These are phyloP conservation scores for Hanseniaspora uvarum DNA, from an alignment of 1,139 yeast genomes.

Conservation along the genomic window DNA sequence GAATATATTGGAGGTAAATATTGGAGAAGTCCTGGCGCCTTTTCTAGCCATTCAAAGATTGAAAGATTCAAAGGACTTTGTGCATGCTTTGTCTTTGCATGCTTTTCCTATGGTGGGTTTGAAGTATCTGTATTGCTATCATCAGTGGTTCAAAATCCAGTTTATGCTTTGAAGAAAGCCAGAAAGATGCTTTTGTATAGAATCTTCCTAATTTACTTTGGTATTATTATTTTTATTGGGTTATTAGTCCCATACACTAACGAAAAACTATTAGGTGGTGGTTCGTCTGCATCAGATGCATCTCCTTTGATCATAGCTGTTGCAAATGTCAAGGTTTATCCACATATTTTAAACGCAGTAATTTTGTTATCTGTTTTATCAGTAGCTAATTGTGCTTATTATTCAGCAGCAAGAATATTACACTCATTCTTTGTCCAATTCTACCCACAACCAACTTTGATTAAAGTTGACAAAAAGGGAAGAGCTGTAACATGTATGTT, in stretches of 20 bases:
- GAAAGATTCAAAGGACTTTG: conserved; percentile 61
- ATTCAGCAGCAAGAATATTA: conserved; percentile 37
- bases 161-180: conserved; percentile 49
- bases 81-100: conserved; percentile 67
- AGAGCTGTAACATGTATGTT: conserved; percentile 48
- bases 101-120: conserved; percentile 73
- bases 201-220: conserved; percentile 48
- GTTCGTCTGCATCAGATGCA: conserved; percentile 38
- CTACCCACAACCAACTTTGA: conserved; percentile 3
- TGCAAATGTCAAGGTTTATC: conserved; percentile 52
- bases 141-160: conserved; percentile 76
- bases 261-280: conserved; percentile 39
- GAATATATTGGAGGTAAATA: conserved; percentile 51
- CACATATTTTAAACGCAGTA: conserved; percentile 41
- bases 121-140: conserved; percentile 71
- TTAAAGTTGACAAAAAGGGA: conserved; percentile 51
- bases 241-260: conserved; percentile 51
- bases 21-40: conserved; percentile 54
- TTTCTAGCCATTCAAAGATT: conserved; percentile 36
- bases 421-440: conserved; percentile 43
- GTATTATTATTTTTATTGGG: conserved; percentile 51
- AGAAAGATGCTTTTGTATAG: conserved; percentile 41
- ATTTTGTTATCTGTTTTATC: conserved; percentile 42
- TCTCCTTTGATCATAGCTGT: conserved; percentile 70
- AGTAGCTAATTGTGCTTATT: conserved; percentile 45